Conservation (phyloP, 192 early-diverging fungal species). For the Pilaira anomala region DNA sequence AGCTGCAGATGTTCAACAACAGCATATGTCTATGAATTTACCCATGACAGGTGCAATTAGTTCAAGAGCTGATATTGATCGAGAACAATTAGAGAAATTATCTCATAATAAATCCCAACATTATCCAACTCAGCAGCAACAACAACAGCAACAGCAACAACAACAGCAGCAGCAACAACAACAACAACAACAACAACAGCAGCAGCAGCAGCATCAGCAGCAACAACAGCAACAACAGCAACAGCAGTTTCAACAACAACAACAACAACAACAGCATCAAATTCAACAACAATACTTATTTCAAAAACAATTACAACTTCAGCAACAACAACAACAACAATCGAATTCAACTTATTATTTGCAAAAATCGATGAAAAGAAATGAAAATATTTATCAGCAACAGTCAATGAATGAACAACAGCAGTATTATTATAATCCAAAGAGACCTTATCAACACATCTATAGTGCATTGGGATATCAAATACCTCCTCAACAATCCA, state of each 20-base stretch:
- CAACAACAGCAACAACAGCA: neutral
- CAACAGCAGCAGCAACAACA: constrained; percentile 3
- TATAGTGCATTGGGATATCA: no score
- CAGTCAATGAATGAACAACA: neutral
- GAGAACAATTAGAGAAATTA: constrained; percentile 7
- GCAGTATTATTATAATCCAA: no score
- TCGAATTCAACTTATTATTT: neutral
- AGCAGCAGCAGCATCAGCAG: neutral
- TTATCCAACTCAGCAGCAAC: constrained; percentile 2
- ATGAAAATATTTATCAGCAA: neutral
- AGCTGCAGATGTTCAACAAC: no score
- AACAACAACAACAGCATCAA: neutral
- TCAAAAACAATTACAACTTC: neutral
- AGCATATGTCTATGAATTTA: neutral
- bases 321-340: neutral
- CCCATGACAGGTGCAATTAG: neutral
- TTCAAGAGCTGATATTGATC: constrained; percentile 3
- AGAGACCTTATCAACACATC: no score
- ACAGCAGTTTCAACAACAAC: neutral
- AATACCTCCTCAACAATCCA: no score
- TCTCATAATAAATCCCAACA: neutral
- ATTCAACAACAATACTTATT: neutral
- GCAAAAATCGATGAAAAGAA: neutral
- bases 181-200: constrained; percentile 7
- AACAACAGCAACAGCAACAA: constrained; percentile 1